These are phyloP conservation scores for Sarocladiaceae sp. DNA, from an alignment of 2,329 filamentous ascomycete species.

Conservation along the genomic window DNA sequence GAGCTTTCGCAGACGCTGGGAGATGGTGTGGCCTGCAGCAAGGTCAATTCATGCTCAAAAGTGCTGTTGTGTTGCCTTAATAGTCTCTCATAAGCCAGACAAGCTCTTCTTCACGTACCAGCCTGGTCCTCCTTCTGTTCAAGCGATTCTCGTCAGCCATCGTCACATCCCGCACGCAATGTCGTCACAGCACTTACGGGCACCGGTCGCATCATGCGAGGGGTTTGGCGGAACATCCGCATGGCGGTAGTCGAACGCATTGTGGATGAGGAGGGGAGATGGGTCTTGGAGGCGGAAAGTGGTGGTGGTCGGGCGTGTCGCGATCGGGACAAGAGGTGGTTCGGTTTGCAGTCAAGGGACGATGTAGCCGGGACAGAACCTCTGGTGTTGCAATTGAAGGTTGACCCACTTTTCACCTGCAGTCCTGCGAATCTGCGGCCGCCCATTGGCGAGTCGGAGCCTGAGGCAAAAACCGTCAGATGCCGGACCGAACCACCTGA, in stretches of 20 bases:
- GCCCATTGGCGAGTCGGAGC: constrained; percentile 27
- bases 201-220: constrained; percentile 62
- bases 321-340: constrained; percentile 9
- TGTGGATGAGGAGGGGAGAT: constrained; percentile 27
- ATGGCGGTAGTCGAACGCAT: constrained; percentile 63
- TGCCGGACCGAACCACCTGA: constrained; percentile 32
- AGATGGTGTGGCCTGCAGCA: constrained; percentile 80
- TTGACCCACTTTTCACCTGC: constrained; percentile 22
- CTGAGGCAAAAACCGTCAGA: constrained; percentile 31
- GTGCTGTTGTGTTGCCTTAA: no score
- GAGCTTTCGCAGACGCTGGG: constrained; percentile 84
- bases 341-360: constrained; percentile 10
- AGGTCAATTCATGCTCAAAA: constrained; percentile 11
- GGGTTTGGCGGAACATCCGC: constrained; percentile 60
- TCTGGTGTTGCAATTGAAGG: constrained; percentile 28
- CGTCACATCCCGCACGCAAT: constrained; percentile 12
- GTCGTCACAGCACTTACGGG: constrained; percentile 49
- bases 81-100: constrained; percentile 13
- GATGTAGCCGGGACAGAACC: constrained; percentile 17
- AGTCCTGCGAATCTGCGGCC: constrained; percentile 16
- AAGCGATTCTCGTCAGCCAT: constrained; percentile 9
- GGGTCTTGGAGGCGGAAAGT: constrained; percentile 20
- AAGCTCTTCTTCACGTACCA: constrained; percentile 43
- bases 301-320: constrained; percentile 17
- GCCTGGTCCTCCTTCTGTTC: constrained; percentile 59